These are phyloP conservation scores for Diaporthe australafricana DNA, from an alignment of 2,329 filamentous ascomycete species.

Conservation along the genomic window DNA sequence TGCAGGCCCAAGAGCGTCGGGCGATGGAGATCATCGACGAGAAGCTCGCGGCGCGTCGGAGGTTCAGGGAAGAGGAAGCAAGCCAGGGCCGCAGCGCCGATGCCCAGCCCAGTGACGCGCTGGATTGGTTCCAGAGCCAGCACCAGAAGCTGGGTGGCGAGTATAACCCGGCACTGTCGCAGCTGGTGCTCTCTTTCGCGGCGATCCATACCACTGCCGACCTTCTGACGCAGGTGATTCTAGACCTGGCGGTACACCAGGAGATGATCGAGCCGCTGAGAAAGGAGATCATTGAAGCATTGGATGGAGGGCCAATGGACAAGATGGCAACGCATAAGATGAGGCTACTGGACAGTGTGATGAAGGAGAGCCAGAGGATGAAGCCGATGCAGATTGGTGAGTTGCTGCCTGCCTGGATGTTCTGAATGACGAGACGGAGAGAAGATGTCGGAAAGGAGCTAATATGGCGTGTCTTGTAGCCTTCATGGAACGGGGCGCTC, in stretches of 20 bases:
- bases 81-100: conserved; percentile 32
- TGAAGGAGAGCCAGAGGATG: conserved; percentile 53
- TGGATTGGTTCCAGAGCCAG: conserved; percentile 56
- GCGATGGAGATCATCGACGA: background rate
- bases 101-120: conserved; percentile 7
- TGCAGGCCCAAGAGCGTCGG: conserved; percentile 1
- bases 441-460: background rate
- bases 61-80: conserved; percentile 45
- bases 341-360: conserved; percentile 53
- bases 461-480: background rate
- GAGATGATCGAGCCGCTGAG: conserved; percentile 52
- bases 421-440: background rate
- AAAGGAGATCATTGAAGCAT: background rate
- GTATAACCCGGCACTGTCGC: conserved; percentile 47
- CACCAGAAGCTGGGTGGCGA: conserved; percentile 39
- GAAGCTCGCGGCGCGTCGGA: conserved; percentile 44
- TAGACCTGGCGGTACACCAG: conserved; percentile 53
- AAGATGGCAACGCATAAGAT: conserved; percentile 52
- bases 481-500: background rate
- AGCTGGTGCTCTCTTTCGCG: conserved; percentile 51
- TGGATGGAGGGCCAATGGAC: conserved; percentile 44
- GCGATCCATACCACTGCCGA: conserved; percentile 57
- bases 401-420: background rate
- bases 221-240: conserved; percentile 49
- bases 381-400: conserved; percentile 26